Conservation (phyloP, 129 eudicot species). For the Deinandra increscens region DNA sequence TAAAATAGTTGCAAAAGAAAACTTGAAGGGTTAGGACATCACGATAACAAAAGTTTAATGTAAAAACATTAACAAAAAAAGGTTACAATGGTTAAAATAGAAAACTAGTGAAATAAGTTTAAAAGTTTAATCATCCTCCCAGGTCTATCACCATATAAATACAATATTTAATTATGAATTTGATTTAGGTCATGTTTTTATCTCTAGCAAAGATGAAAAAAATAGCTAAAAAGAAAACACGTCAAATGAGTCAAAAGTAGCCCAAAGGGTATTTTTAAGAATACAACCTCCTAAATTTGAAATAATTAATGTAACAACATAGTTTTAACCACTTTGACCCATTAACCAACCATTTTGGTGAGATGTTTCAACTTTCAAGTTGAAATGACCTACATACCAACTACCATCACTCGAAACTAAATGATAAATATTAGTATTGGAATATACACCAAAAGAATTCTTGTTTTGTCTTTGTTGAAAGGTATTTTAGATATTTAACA, state of each 20-base stretch:
- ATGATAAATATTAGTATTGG: background rate
- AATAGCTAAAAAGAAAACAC: background rate
- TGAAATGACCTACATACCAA: conserved; percentile 5
- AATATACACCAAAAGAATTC: background rate
- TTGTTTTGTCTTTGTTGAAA: background rate
- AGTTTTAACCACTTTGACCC: background rate
- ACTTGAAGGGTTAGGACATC: background rate
- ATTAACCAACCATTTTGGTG: conserved; percentile 5
- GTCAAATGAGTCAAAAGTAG: background rate
- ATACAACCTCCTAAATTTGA: background rate
- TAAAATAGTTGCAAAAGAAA: background rate
- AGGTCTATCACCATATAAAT: background rate
- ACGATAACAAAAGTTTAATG: background rate
- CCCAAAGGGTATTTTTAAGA: background rate
- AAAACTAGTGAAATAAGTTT: background rate
- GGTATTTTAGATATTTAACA: background rate
- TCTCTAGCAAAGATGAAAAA: background rate
- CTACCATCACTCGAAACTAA: background rate
- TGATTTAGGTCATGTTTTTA: background rate
- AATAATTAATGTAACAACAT: background rate
- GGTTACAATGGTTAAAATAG: background rate
- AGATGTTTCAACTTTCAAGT: background rate
- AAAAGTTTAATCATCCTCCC: background rate
- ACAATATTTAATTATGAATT: background rate
- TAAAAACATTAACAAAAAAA: background rate